These are phyloP conservation scores for Ceratocystis diversiconidia DNA, from an alignment of 2,329 filamentous ascomycete genomes.

Conservation along the genomic window DNA sequence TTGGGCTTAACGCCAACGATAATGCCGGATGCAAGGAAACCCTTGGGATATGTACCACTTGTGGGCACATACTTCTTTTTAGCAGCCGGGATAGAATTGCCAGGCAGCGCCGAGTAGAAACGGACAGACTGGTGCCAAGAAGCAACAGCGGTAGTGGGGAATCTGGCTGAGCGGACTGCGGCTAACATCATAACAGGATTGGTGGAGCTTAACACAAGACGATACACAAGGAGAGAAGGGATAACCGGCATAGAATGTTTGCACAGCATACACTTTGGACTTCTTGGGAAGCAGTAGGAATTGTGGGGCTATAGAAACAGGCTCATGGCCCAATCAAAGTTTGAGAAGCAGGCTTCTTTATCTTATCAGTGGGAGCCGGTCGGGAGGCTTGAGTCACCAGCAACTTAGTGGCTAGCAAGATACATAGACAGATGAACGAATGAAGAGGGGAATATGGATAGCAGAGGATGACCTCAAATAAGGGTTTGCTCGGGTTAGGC, in stretches of 20 bases:
- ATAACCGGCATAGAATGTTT: not conserved
- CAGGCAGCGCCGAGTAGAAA: conserved; percentile 17
- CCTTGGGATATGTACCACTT: conserved; percentile 74
- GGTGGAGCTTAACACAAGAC: not conserved
- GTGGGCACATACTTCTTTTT: conserved; percentile 87
- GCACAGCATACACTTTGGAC: not conserved
- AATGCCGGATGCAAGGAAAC: conserved; percentile 74
- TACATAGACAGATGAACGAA: not conserved
- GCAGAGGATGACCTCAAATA: not conserved
- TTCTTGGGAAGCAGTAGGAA: not conserved
- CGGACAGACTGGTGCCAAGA: conserved; percentile 11
- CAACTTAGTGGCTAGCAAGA: not conserved
- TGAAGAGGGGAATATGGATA: not conserved
- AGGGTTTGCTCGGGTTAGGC: not conserved
- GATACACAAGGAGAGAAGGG: not conserved
- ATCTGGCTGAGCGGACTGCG: conserved; percentile 1
- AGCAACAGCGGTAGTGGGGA: not conserved
- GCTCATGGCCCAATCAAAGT: not conserved
- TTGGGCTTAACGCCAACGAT: conserved; percentile 87
- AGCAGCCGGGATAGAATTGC: conserved; percentile 45
- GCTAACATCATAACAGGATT: conserved; percentile 7
- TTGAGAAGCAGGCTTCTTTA: not conserved
- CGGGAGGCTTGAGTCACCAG: not conserved
- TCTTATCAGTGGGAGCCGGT: not conserved
- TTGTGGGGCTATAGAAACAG: not conserved